Percentiles rank a stretch among this genome's conserved stretches.
These are phyloP conservation scores for Carnegiea gigantea DNA, from an alignment of 179 eudicot genomes.

Conservation along the genomic window DNA sequence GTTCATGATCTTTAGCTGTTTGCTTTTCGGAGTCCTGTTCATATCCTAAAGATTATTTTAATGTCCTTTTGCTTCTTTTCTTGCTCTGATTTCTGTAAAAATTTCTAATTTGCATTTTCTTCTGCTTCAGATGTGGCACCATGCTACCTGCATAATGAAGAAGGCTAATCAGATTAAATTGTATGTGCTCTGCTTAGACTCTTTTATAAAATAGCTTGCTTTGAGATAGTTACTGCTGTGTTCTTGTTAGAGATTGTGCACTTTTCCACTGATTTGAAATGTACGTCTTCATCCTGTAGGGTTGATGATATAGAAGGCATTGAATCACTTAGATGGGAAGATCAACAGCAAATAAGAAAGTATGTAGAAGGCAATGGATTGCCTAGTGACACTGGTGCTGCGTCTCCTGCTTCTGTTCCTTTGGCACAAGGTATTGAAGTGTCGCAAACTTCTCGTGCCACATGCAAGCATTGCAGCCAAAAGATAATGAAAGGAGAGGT, in stretches of 20 bases:
- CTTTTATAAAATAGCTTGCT: neutral
- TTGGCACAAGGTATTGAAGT: slow-evolving; percentile 61
- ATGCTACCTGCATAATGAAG: slow-evolving; percentile 76
- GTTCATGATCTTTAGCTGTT: neutral
- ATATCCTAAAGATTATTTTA: no score
- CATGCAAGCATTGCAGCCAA: slow-evolving; percentile 73
- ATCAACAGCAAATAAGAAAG: slow-evolving; percentile 81
- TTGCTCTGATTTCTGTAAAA: neutral
- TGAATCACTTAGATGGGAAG: slow-evolving; percentile 93
- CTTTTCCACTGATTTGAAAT: slow-evolving; percentile 18
- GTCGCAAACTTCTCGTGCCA: slow-evolving; percentile 80
- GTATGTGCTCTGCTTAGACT: slow-evolving; percentile 42
- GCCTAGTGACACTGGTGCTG: slow-evolving; percentile 28
- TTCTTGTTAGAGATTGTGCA: neutral
- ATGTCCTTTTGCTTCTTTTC: slow-evolving; percentile 1
- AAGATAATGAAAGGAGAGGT: slow-evolving; percentile 94
- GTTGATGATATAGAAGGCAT: slow-evolving; percentile 80
- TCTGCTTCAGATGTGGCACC: slow-evolving; percentile 91
- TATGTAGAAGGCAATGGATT: slow-evolving; percentile 56
- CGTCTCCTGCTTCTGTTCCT: slow-evolving; percentile 34
- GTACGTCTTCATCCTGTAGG: slow-evolving; percentile 32
- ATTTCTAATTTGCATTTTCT: slow-evolving; percentile 21
- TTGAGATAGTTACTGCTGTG: neutral
- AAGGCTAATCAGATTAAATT: slow-evolving; percentile 85
- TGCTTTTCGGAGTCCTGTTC: neutral